A percentile compares a stretch with the other conserved stretches of the same genome.
Conservation (phyloP, 129 eudicot species). For the Arctium minus region DNA sequence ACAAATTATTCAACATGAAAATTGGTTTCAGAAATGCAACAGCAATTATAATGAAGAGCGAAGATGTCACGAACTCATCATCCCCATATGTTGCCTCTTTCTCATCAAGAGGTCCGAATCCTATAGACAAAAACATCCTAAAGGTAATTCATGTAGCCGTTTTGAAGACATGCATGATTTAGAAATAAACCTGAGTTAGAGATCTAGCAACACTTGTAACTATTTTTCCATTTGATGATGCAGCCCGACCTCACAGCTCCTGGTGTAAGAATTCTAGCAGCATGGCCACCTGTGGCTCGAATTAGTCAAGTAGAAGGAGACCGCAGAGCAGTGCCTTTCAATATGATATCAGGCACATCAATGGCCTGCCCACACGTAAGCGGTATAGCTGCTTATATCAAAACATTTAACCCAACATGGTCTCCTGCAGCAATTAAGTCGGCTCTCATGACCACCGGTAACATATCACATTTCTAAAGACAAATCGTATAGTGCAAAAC, state of each 20-base stretch:
- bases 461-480: background rate
- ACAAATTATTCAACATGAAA: background rate
- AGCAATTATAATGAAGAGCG: conserved; percentile 17
- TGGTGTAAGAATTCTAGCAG: conserved; percentile 13
- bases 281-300: background rate
- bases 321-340: background rate
- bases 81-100: conserved; percentile 19
- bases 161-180: too few relatives aligned
- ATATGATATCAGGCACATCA: conserved; percentile 8
- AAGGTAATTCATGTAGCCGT: conserved; percentile 2
- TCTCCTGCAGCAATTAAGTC: too few relatives aligned
- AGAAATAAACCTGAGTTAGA: background rate
- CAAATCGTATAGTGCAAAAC: too few relatives aligned
- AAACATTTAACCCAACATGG: too few relatives aligned
- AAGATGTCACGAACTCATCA: conserved; percentile 6
- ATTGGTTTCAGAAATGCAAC: conserved; percentile 21
- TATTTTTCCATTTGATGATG: background rate
- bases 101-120: conserved; percentile 30
- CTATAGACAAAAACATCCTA: background rate
- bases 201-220: background rate
- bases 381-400: too few relatives aligned
- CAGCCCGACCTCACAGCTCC: background rate
- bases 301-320: background rate
- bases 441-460: too few relatives aligned
- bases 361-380: background rate